A percentile compares a stretch with the other conserved stretches of the same genome.
Evolutionary conservation across 192 early-diverging fungal species (phyloP).

Genomic region (Coemansia sp.): DNA sequence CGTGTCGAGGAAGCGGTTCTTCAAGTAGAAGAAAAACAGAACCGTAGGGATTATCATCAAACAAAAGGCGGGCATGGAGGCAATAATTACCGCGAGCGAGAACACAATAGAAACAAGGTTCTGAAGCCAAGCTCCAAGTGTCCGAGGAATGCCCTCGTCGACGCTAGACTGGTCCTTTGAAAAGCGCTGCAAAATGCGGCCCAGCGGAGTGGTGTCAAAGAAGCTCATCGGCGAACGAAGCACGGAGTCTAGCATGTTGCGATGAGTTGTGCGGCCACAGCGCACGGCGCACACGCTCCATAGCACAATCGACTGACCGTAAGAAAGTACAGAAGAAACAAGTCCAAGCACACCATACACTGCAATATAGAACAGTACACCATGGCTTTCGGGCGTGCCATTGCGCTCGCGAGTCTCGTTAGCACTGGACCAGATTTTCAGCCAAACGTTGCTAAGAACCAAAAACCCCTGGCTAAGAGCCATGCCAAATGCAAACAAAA

Average conservation of each 20-base stretch:
- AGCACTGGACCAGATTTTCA: slow-evolving; percentile 67
- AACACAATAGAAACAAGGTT: slow-evolving; percentile 36
- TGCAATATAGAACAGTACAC: slow-evolving; percentile 62
- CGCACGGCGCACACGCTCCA: slow-evolving; percentile 82
- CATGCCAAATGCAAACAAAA: slow-evolving; percentile 59
- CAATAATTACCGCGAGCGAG: slow-evolving; percentile 50
- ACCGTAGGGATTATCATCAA: slow-evolving; percentile 55
- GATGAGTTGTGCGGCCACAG: slow-evolving; percentile 71
- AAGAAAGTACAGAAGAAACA: slow-evolving; percentile 59
- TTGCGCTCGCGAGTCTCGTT: slow-evolving; percentile 50
- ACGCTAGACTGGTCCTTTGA: slow-evolving; percentile 81
- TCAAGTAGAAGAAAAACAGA: slow-evolving; percentile 51
- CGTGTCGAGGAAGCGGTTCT: slow-evolving; percentile 64
- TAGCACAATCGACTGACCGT: slow-evolving; percentile 67
- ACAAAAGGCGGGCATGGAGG: slow-evolving; percentile 52
- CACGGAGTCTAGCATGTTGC: slow-evolving; percentile 73
- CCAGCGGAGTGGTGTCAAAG: slow-evolving; percentile 73
- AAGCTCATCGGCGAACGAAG: slow-evolving; percentile 62
- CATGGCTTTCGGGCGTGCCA: slow-evolving; percentile 1
- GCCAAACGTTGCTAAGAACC: slow-evolving; percentile 62
- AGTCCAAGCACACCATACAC: slow-evolving; percentile 78
- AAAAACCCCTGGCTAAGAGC: slow-evolving; percentile 53
- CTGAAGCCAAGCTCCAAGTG: slow-evolving; percentile 55
- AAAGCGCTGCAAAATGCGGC: slow-evolving; percentile 86
- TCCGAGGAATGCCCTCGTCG: slow-evolving; percentile 69